A percentile compares a stretch with the other conserved stretches of the same genome.
Evolutionary conservation across 176 grass and related monocot genomes (phyloP).

Genomic region (Coix lacrymajobi): DNA sequence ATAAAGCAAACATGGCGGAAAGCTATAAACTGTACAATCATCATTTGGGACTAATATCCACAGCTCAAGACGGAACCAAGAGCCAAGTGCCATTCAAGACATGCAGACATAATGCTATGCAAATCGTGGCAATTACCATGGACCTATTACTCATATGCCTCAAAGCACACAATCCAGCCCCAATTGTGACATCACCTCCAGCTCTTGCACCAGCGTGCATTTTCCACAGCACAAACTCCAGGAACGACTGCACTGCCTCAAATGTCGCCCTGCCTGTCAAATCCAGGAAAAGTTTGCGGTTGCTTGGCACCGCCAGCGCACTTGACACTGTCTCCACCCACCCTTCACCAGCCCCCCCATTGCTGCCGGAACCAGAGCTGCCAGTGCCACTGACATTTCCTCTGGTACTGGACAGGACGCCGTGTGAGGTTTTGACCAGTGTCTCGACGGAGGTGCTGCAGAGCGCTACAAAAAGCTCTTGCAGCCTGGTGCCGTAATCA

Average conservation of each 20-base stretch:
- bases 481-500: conserved; percentile 51
- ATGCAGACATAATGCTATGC: conserved; percentile 73
- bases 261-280: conserved; percentile 70
- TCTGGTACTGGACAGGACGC: conserved; percentile 26
- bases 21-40: not conserved
- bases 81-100: conserved; percentile 46
- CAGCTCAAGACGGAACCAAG: conserved; percentile 21
- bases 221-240: conserved; percentile 80
- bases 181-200: conserved; percentile 38
- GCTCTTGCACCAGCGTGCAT: conserved; percentile 30
- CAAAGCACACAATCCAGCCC: conserved; percentile 35
- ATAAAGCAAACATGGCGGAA: not conserved
- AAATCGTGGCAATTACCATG: conserved; percentile 52
- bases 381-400: not conserved
- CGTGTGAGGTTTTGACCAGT: conserved; percentile 64
- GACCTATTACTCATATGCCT: conserved; percentile 53
- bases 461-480: conserved; percentile 52
- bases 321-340: conserved; percentile 54
- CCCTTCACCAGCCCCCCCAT: conserved; percentile 12
- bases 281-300: conserved; percentile 61
- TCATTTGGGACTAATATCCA: not conserved
- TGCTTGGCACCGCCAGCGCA: conserved; percentile 44
- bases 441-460: conserved; percentile 69
- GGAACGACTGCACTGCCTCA: conserved; percentile 77
- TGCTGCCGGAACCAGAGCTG: not conserved